Base-by-base conservation (phyloP, 2,329 filamentous ascomycete species). In the Westerdykella aurantiaca region DNA sequence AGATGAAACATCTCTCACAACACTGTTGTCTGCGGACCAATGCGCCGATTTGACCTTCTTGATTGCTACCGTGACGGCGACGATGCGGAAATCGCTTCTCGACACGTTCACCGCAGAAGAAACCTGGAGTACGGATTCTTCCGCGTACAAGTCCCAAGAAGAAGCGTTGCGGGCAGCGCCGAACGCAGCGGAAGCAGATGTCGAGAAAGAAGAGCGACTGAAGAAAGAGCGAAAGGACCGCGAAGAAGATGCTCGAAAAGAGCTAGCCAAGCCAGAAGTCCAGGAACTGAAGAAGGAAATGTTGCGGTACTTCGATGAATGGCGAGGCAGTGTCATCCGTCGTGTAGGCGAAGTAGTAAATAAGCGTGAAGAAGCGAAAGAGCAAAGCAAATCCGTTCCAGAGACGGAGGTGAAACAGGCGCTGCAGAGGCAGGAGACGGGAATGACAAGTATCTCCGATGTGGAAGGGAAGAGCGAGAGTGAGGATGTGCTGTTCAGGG, bases 301-400 rank as follows among this genome's bases (percentile, higher is more conserved):
- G 1, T 63, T 94, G 5, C 70, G 75, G 6, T 82, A 84, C 60
- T 95, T 91, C 61, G 81, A 85, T 45, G 84, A 88, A 51, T 97
- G 91, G 91, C 80, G 87, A 56, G 75, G 80, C 5, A 73, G 74
- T 11, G 79, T 95, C 9, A 71, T 87, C 34, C 76, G 80, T 44
- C 79, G 89, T 12, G 72, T 95, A 18, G 79, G 81, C 14, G 84
- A 93, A 53, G 78, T 88, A 31, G 63, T 77, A 38, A 59, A 70
- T 41, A 64, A 64, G 21, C 58, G 64, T 31, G 62, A 63, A 16
- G 56, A 64, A 41, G 62, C 57, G 10, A 61, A 57, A 34, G 50
- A 57, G 42, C 63, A 66, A 50, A 58, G 51, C 14, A 48, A 42
- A 11, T 37, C 56, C 6, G 56, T 66, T 1, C 44, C 51, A 37